These are phyloP conservation scores for Nakazawaea ambrosiae DNA, from an alignment of 805 yeast genomes.

Conservation along the genomic window DNA sequence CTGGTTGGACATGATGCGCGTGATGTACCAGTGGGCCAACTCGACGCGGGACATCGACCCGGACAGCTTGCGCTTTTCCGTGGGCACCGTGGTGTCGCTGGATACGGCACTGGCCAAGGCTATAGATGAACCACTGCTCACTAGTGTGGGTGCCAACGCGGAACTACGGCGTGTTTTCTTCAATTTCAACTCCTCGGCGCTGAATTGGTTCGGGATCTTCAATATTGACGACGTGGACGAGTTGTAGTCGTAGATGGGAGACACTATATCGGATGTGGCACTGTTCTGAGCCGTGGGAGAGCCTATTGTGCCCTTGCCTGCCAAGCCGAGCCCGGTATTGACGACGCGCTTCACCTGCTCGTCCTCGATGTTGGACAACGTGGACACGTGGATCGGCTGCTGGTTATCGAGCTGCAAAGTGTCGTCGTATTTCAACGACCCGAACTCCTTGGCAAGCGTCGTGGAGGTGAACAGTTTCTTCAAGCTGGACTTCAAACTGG, in stretches of 20 bases:
- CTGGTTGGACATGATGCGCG: slow-evolving; percentile 28
- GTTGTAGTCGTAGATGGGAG: neutral
- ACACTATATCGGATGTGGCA: neutral
- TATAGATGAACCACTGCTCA: neutral
- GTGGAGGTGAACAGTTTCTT: slow-evolving; percentile 2
- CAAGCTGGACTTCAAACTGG: slow-evolving; percentile 1
- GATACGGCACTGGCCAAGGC: neutral
- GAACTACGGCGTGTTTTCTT: neutral
- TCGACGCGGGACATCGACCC: neutral
- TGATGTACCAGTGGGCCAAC: slow-evolving; percentile 39
- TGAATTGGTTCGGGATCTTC: slow-evolving; percentile 4
- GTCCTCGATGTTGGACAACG: neutral
- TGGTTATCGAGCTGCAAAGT: no score
- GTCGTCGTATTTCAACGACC: no score
- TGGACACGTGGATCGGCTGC: no score
- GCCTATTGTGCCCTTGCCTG: slow-evolving; percentile 19
- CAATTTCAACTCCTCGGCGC: slow-evolving; percentile 4
- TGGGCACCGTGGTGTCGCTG: neutral
- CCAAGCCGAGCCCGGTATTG: slow-evolving; percentile 22
- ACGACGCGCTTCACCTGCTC: slow-evolving; percentile 10
- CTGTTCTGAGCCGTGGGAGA: neutral
- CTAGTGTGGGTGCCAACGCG: neutral
- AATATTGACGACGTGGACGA: neutral
- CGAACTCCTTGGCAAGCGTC: neutral
- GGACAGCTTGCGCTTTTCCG: neutral